Evolutionary conservation across 768 basidiomycete species (phyloP).

Genomic region (Phlebiopsis gigantea): DNA sequence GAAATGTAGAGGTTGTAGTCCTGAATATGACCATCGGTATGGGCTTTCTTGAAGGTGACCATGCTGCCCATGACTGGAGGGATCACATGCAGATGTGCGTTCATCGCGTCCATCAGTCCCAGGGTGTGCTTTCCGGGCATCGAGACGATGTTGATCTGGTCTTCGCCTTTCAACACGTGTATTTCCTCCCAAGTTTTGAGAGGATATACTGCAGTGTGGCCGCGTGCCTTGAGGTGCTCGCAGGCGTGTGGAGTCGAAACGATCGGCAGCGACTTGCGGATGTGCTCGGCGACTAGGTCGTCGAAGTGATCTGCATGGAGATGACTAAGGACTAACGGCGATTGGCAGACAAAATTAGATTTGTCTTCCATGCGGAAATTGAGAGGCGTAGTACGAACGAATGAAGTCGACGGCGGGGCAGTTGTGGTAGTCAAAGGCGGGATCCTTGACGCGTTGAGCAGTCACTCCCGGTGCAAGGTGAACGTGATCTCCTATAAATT

Average conservation of each 20-base stretch:
- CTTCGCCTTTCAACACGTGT: slow-evolving; percentile 3
- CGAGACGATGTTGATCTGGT: slow-evolving; percentile 18
- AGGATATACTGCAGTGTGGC: slow-evolving; percentile 11
- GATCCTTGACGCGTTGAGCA: slow-evolving; percentile 24
- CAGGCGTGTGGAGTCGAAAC: slow-evolving; percentile 27
- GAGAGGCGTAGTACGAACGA: neutral
- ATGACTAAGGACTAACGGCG: slow-evolving; percentile 21
- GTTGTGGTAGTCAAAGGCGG: slow-evolving; percentile 24
- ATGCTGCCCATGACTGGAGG: slow-evolving; percentile 28
- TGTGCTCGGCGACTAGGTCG: slow-evolving; percentile 26
- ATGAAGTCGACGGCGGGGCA: slow-evolving; percentile 28
- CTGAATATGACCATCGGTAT: slow-evolving; percentile 7
- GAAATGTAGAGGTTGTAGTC: slow-evolving; percentile 27
- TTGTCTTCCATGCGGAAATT: neutral
- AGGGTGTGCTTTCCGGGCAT: slow-evolving; percentile 28
- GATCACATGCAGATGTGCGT: slow-evolving; percentile 23
- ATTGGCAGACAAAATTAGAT: neutral
- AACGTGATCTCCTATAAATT: slow-evolving; percentile 25
- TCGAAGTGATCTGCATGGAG: slow-evolving; percentile 30
- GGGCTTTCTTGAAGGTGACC: slow-evolving; percentile 18
- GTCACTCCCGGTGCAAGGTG: slow-evolving; percentile 27
- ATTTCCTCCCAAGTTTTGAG: slow-evolving; percentile 14
- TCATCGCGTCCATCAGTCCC: slow-evolving; percentile 20
- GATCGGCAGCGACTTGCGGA: slow-evolving; percentile 29
- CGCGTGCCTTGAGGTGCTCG: slow-evolving; percentile 16